Base-by-base conservation (phyloP, 208 protist genomes). In the Chromosphaera perkinsii region DNA sequence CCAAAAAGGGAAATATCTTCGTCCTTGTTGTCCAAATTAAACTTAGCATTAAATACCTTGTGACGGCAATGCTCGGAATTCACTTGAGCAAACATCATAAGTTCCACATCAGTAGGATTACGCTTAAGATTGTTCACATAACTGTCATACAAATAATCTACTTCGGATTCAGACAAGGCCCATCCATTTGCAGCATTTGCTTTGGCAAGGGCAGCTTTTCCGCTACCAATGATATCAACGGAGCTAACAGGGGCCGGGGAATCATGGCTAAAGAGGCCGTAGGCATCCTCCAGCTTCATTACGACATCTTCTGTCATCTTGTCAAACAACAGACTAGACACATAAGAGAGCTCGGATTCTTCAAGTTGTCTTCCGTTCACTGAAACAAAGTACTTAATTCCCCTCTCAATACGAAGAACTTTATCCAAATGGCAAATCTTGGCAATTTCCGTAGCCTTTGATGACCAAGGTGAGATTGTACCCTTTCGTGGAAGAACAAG, bases 21-120 rank as follows among this genome's bases (percentile, higher is more conserved):
- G 17, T 42, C 52, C 51, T 72, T 26, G 42, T 64, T 69, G 62
- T 78, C 62, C 54, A 78, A 10, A 31, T 36, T 66, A 45, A 57
- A 78, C 22, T 29, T n/a, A n/a, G 73, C 73, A 35, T 77, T 77
- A 45, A 78, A 78, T 1, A 78, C 73, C 64, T 78, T 78, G 69
- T 78, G 73, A 17, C 73, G 56, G 64, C 73, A 78, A 55, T 78
- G 73, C 52, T 78, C 73, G 39, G 43, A 62, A 40, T 78, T 78
- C 26, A 78, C 73, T 59, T 78, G 73, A 1, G 69, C 73, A 57
- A 78, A 78, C 73, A 78, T 78, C 73, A 78, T 78, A 7, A 78
- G 63, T 51, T 78, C 73, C 26, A 57, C 73, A 49, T 78, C 69
- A 12, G 73, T 75, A 26, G 73, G 73, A 40, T 69, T 62, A 31